phyloP scores from a whole-genome alignment of 441 rosid genomes.

The Aquilaria agallochum region DNA sequence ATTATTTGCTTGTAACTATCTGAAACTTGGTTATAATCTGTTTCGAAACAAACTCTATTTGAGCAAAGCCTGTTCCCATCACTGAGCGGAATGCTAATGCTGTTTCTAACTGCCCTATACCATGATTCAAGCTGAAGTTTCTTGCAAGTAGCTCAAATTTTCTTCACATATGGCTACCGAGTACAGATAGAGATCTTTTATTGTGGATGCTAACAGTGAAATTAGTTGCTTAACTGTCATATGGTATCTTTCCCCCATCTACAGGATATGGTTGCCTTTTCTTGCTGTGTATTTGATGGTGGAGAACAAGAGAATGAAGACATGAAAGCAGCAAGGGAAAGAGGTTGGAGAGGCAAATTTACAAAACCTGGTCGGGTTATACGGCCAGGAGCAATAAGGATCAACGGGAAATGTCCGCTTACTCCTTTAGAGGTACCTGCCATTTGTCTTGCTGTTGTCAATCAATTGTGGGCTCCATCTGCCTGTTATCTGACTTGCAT shows the following conservation, averaged over 20 bases:
- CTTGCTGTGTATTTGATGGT: slow-evolving; percentile 98
- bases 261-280: slow-evolving; percentile 99
- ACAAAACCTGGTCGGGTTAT: slow-evolving; percentile 98
- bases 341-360: slow-evolving; percentile 99
- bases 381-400: slow-evolving; percentile 97
- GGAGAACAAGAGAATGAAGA: slow-evolving; percentile 82
- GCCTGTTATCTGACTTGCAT: no score
- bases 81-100: no score
- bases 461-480: no score
- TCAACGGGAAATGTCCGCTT: slow-evolving; percentile 96
- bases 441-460: background rate
- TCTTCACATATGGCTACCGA: no score
- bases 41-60: no score
- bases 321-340: slow-evolving; percentile 95
- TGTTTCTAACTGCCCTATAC: no score
- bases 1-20: no score
- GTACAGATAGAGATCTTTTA: no score
- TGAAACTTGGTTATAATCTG: no score
- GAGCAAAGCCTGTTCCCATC: no score
- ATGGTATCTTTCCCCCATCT: slow-evolving; percentile 11
- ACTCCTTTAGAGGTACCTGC: slow-evolving; percentile 92
- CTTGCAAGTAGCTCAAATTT: no score
- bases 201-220: background rate
- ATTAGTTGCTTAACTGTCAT: slow-evolving; percentile 7
- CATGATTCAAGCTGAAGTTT: no score